phyloP scores from a whole-genome alignment of 805 yeast species.

The Starmerella powellii region DNA sequence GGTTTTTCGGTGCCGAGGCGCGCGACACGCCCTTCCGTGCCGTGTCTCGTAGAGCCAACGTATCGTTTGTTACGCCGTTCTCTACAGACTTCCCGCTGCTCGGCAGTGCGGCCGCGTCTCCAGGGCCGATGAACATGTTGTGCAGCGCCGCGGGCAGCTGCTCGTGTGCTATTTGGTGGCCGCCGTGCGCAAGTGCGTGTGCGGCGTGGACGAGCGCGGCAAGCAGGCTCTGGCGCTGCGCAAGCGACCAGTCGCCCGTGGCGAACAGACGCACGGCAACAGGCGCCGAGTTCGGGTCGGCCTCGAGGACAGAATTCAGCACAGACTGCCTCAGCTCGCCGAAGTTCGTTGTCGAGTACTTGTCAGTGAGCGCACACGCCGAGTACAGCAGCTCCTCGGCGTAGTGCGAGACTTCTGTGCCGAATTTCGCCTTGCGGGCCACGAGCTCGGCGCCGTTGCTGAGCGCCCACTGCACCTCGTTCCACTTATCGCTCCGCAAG shows the following conservation, averaged over 20 bases:
- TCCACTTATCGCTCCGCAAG: slow-evolving; percentile 37
- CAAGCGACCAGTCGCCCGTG: slow-evolving; percentile 69
- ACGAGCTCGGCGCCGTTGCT: slow-evolving; percentile 46
- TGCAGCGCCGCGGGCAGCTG: slow-evolving; percentile 42
- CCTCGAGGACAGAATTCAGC: slow-evolving; percentile 50
- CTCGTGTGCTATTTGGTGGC: slow-evolving; percentile 31
- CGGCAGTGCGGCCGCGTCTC: too few relatives aligned
- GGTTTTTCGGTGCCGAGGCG: slow-evolving; percentile 17
- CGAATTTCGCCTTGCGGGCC: slow-evolving; percentile 47
- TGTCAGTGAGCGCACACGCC: slow-evolving; percentile 45
- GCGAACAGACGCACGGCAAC: slow-evolving; percentile 37
- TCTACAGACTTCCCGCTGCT: too few relatives aligned
- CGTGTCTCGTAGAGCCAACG: too few relatives aligned
- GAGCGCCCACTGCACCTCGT: slow-evolving; percentile 43
- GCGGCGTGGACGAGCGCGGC: slow-evolving; percentile 61
- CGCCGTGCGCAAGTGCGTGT: slow-evolving; percentile 61
- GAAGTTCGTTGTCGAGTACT: slow-evolving; percentile 45
- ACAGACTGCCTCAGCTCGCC: slow-evolving; percentile 54
- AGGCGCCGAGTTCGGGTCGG: slow-evolving; percentile 38
- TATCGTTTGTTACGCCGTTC: too few relatives aligned
- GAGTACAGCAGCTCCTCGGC: slow-evolving; percentile 41
- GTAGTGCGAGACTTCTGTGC: slow-evolving; percentile 49
- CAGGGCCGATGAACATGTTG: slow-evolving; percentile 30
- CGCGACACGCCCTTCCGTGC: too few relatives aligned
- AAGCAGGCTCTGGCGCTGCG: slow-evolving; percentile 58